Evolutionary conservation across 2,329 filamentous ascomycete species (phyloP).

Genomic region (Botrytis pseudocinerea): DNA sequence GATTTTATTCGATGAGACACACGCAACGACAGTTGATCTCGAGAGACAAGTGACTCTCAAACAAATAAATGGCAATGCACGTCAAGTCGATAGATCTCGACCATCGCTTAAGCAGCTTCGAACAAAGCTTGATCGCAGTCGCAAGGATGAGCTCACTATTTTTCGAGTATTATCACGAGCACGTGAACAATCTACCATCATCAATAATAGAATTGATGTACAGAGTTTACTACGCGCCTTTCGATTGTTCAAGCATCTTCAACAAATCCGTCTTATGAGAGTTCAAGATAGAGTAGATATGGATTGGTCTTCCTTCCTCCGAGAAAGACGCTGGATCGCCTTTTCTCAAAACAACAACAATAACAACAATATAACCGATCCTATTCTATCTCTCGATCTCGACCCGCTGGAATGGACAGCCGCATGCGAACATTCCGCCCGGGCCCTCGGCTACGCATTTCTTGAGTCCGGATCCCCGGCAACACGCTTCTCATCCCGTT

Average conservation of each 20-base stretch:
- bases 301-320: constrained; percentile 53
- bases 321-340: constrained; percentile 37
- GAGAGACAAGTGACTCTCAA: constrained; percentile 23
- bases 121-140: constrained; percentile 21
- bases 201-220: constrained; percentile 30
- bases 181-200: constrained; percentile 33
- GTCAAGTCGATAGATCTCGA: constrained; percentile 23
- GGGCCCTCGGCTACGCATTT: constrained; percentile 58
- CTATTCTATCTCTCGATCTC: constrained; percentile 46
- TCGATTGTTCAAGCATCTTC: constrained; percentile 56
- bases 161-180: constrained; percentile 30
- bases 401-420: constrained; percentile 60
- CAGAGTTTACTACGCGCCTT: constrained; percentile 33
- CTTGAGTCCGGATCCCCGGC: constrained; percentile 56
- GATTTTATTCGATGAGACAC: constrained; percentile 24
- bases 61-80: constrained; percentile 7
- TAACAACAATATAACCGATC: constrained; percentile 34
- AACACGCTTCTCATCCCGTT: constrained; percentile 48
- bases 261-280: constrained; percentile 64
- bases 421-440: constrained; percentile 62
- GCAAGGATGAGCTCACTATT: constrained; percentile 28
- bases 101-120: constrained; percentile 26
- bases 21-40: constrained; percentile 5
- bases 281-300: constrained; percentile 61
- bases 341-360: constrained; percentile 28